Conservation (phyloP, 192 early-diverging fungal species). For the Podila horticola region DNA sequence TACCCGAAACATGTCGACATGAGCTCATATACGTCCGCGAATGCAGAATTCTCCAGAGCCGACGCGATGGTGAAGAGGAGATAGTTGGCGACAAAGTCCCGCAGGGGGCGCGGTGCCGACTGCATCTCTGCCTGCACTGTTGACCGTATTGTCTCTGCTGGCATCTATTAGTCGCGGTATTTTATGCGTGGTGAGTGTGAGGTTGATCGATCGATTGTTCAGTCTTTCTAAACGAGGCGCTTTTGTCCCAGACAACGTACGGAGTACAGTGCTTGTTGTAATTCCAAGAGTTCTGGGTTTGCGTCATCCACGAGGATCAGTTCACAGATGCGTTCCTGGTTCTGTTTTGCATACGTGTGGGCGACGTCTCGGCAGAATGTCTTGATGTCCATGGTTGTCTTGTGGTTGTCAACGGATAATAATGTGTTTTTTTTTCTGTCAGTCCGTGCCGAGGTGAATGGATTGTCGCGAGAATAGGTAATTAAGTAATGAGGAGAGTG, state of each 20-base stretch:
- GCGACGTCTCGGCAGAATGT: conserved; percentile 12
- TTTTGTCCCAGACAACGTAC: too few relatives aligned
- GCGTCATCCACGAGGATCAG: conserved; percentile 26
- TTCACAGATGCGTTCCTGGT: conserved; percentile 14
- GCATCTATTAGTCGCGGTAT: conserved; percentile 7
- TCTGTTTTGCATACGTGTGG: conserved; percentile 14
- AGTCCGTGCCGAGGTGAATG: too few relatives aligned
- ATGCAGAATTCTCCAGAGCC: conserved; percentile 11
- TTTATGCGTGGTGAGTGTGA: too few relatives aligned
- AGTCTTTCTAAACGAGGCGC: too few relatives aligned
- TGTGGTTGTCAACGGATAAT: too few relatives aligned
- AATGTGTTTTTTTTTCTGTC: too few relatives aligned
- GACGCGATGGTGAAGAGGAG: conserved; percentile 36
- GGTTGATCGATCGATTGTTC: too few relatives aligned
- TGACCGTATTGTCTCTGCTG: conserved; percentile 18
- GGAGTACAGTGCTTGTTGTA: too few relatives aligned
- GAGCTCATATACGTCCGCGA: conserved; percentile 21
- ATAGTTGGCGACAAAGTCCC: conserved; percentile 34
- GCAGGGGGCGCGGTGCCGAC: neutral
- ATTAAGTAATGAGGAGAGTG: too few relatives aligned
- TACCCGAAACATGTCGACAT: conserved; percentile 37
- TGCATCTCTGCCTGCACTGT: conserved; percentile 8
- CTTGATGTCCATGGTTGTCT: conserved; percentile 8
- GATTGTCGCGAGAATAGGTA: too few relatives aligned
- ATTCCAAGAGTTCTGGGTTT: neutral